A percentile compares a stretch with the other conserved stretches of the same genome.
phyloP scores from a whole-genome alignment of 257 asterid species.

The Solanum lycopersicoides region DNA sequence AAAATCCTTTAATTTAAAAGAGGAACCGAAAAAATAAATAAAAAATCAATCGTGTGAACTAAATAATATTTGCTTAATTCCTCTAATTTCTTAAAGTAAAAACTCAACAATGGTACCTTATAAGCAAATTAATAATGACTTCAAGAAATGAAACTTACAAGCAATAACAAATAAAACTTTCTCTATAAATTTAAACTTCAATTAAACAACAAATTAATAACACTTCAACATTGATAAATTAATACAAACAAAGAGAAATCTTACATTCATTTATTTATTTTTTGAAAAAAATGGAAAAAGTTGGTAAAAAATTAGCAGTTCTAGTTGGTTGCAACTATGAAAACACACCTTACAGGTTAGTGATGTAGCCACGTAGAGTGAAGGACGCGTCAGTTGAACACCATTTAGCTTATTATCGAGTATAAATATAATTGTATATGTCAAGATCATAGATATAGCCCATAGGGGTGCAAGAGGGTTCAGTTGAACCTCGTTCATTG shows the following conservation, averaged over 20 bases:
- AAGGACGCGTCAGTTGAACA: neutral
- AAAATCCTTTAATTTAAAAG: neutral
- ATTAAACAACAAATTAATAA: neutral
- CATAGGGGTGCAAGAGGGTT: neutral
- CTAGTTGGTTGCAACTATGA: slow-evolving; percentile 89
- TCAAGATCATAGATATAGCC: neutral
- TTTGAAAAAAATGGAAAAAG: slow-evolving; percentile 24
- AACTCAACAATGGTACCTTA: neutral
- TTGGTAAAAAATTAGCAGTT: slow-evolving; percentile 55
- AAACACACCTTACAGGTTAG: slow-evolving; percentile 35
- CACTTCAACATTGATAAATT: neutral
- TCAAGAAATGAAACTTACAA: neutral
- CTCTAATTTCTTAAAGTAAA: neutral
- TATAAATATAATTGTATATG: neutral
- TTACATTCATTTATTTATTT: neutral
- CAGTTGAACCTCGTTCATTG: neutral
- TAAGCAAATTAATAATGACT: neutral
- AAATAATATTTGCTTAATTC: neutral
- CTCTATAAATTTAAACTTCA: neutral
- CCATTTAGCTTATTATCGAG: neutral
- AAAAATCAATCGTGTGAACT: neutral
- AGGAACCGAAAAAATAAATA: neutral
- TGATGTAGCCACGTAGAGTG: neutral
- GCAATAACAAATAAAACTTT: neutral
- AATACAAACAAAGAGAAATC: neutral